Conservation (phyloP, 2,329 filamentous ascomycete genomes). For the Cyphellophora europaea region DNA sequence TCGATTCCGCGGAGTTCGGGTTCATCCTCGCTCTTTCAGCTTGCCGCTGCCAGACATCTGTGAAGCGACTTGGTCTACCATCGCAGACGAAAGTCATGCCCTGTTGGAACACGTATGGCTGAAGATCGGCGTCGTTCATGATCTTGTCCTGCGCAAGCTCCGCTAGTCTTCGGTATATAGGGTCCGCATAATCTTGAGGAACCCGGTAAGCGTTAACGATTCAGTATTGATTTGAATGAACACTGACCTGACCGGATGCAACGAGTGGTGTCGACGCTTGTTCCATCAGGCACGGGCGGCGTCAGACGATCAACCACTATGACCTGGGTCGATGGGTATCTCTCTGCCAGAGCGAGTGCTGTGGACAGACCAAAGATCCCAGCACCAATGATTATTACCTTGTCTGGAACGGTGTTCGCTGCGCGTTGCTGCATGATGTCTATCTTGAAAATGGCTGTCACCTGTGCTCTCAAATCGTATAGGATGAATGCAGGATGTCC, state of each 20-base stretch:
- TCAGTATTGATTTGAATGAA: neutral
- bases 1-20: conserved; percentile 6
- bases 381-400: conserved; percentile 56
- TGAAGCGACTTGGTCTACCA: conserved; percentile 13
- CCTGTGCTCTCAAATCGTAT: no score
- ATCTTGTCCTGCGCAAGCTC: conserved; percentile 15
- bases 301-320: conserved; percentile 25
- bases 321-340: conserved; percentile 20
- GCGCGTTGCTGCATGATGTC: neutral
- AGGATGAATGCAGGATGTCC: no score
- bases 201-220: neutral
- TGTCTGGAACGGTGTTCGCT: conserved; percentile 2
- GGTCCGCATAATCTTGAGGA: conserved; percentile 18
- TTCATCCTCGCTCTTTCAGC: conserved; percentile 2
- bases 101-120: conserved; percentile 16
- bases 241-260: conserved; percentile 24
- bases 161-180: conserved; percentile 17
- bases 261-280: conserved; percentile 30
- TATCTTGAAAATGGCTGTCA: no score
- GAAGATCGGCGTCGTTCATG: conserved; percentile 15
- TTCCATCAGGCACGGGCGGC: conserved; percentile 28
- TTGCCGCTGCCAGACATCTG: conserved; percentile 10
- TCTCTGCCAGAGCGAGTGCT: conserved; percentile 42
- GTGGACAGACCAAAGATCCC: conserved; percentile 58
- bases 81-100: conserved; percentile 20